Conservation (phyloP, 176 grass and related monocot genomes). For the Oryza officinalis region DNA sequence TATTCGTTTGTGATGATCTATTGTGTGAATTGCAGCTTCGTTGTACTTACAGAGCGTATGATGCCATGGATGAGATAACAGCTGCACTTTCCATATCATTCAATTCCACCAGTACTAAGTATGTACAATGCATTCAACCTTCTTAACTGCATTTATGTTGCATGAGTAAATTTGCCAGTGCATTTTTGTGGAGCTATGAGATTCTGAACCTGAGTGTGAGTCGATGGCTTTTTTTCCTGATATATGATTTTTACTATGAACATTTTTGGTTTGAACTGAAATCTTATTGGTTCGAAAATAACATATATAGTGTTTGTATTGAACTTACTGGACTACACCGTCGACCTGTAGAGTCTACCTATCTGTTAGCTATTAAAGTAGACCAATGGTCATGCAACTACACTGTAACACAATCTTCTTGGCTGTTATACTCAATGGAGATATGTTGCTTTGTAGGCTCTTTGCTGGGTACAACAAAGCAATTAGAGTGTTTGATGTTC, state of each 20-base stretch:
- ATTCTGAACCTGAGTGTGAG: background rate
- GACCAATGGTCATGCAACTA: background rate
- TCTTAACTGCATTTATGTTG: constrained; percentile 17
- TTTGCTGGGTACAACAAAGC: constrained; percentile 98
- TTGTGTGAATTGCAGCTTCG: constrained; percentile 60
- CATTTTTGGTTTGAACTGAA: background rate
- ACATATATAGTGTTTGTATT: background rate
- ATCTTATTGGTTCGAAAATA: background rate
- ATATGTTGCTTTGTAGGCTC: constrained; percentile 64
- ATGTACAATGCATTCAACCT: constrained; percentile 9
- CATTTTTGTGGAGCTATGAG: constrained; percentile 10
- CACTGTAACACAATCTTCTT: constrained; percentile 16
- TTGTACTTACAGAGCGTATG: constrained; percentile 91
- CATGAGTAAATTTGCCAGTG: background rate
- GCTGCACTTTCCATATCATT: constrained; percentile 91
- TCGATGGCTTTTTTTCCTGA: background rate
- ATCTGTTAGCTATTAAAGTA: background rate
- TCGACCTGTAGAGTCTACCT: background rate
- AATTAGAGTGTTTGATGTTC: constrained; percentile 93
- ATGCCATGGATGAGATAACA: constrained; percentile 94
- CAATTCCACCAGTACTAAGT: constrained; percentile 88
- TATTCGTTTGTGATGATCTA: constrained; percentile 20
- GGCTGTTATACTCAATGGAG: background rate
- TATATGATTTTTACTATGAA: background rate
- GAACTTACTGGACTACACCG: background rate